Conservation (phyloP, 352 stramenopile species). For the Pythium dissimile region DNA sequence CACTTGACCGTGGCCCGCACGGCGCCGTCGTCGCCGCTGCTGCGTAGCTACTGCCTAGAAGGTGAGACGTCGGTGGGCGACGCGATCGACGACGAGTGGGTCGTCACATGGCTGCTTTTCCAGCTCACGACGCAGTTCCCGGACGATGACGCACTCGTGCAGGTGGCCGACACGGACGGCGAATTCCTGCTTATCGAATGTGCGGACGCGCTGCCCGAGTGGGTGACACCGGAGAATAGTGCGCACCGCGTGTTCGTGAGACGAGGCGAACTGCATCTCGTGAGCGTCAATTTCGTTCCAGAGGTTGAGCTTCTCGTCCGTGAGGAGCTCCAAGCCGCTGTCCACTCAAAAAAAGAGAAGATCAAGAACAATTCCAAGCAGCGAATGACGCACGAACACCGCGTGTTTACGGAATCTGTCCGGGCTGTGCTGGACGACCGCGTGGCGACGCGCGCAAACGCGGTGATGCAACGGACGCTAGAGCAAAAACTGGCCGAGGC, state of each 20-base stretch:
- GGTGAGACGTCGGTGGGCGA: conserved; percentile 26
- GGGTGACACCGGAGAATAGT: conserved; percentile 39
- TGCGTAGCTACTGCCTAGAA: conserved; percentile 9
- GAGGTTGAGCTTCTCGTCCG: background rate
- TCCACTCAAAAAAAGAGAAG: background rate
- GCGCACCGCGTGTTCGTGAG: conserved; percentile 25
- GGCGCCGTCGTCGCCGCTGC: background rate
- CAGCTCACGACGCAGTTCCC: conserved; percentile 20
- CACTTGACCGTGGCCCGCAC: background rate
- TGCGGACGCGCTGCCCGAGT: conserved; percentile 37
- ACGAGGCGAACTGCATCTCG: conserved; percentile 17
- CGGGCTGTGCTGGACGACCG: conserved; percentile 4
- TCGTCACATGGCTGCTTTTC: conserved; percentile 31
- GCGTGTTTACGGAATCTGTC: conserved; percentile 2
- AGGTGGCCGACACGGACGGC: conserved; percentile 36
- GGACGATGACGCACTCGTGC: conserved; percentile 24
- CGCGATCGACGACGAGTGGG: conserved; percentile 46
- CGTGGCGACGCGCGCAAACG: conserved; percentile 10
- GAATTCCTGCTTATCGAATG: conserved; percentile 50
- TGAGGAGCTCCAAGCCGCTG: background rate
- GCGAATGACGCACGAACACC: background rate
- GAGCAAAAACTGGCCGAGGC: conserved; percentile 18
- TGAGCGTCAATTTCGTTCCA: conserved; percentile 6
- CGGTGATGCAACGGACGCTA: conserved; percentile 18
- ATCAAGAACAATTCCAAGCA: background rate